Conservation (phyloP, 2,329 filamentous ascomycete genomes). For the Ophiostoma sp. region DNA sequence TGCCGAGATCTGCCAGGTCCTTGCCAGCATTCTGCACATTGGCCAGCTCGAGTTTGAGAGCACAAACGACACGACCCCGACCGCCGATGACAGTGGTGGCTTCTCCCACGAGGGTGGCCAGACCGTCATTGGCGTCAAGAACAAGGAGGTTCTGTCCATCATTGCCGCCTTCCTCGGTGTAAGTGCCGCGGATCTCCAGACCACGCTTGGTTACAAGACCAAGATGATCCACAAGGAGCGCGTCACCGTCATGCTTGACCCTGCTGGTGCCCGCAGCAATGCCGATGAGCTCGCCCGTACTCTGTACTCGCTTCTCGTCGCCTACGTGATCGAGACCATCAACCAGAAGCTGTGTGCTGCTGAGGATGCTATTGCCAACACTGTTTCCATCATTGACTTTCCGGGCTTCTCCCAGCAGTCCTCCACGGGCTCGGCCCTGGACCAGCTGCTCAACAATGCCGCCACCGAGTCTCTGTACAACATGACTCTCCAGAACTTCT, state of each 20-base stretch:
- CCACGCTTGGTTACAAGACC: conserved; percentile 89
- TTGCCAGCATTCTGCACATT: conserved; percentile 94
- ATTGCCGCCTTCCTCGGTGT: conserved; percentile 95
- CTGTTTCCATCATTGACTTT: conserved; percentile 92
- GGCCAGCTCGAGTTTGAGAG: conserved; percentile 93
- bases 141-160: conserved; percentile 83
- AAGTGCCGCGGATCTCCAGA: conserved; percentile 75
- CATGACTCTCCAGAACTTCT: conserved; percentile 91
- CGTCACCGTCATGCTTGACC: conserved; percentile 98
- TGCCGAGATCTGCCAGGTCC: conserved; percentile 92
- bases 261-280: conserved; percentile 82
- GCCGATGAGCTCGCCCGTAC: conserved; percentile 93
- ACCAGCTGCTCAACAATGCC: conserved; percentile 93
- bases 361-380: conserved; percentile 89
- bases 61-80: conserved; percentile 73
- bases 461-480: conserved; percentile 92
- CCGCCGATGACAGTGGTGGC: conserved; percentile 88
- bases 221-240: conserved; percentile 95
- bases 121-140: conserved; percentile 82
- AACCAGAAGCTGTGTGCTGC: conserved; percentile 86
- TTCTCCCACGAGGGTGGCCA: conserved; percentile 94
- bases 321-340: conserved; percentile 88
- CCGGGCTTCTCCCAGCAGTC: conserved; percentile 87
- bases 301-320: conserved; percentile 88
- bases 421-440: conserved; percentile 79